These are phyloP conservation scores for Pyrus betulifolia DNA, from an alignment of 306 rosid species.

Conservation along the genomic window DNA sequence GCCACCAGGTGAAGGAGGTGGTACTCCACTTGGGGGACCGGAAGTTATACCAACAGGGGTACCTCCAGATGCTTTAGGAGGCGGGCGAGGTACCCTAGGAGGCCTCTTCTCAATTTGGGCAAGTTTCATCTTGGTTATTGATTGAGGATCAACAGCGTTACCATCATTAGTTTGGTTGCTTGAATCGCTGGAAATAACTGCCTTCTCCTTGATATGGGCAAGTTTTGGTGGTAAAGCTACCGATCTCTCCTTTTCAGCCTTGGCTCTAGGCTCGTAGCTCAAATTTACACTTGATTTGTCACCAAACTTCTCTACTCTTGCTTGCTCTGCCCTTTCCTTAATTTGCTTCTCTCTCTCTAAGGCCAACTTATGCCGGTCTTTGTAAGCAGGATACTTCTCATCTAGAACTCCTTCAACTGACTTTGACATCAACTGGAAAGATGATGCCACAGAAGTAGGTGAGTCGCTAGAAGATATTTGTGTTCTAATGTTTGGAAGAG, in stretches of 20 bases:
- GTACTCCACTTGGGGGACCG: constrained; percentile 43
- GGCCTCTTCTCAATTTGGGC: constrained; percentile 84
- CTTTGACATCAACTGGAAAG: constrained; percentile 95
- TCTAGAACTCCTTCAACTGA: constrained; percentile 70
- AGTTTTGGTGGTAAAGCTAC: constrained; percentile 65
- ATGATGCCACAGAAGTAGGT: constrained; percentile 57
- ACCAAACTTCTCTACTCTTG: constrained; percentile 72
- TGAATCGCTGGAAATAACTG: constrained; percentile 37
- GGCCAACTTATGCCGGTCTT: constrained; percentile 88
- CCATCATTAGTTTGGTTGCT: constrained; percentile 53
- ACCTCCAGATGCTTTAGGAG: constrained; percentile 60
- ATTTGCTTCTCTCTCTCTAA: constrained; percentile 75
- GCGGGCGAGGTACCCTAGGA: constrained; percentile 80
- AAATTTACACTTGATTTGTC: constrained; percentile 39
- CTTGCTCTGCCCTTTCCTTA: constrained; percentile 80
- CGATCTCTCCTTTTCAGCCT: constrained; percentile 42
- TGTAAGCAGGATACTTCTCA: constrained; percentile 87
- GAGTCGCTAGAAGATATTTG: constrained; percentile 48
- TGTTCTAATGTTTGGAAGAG: constrained; percentile 43
- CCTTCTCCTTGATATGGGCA: constrained; percentile 61
- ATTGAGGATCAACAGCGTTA: constrained; percentile 45
- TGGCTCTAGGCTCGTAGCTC: constrained; percentile 22
- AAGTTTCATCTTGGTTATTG: constrained; percentile 73
- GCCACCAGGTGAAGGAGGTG: constrained; percentile 67
- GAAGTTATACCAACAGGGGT: constrained; percentile 32